Conservation (phyloP, 2,329 filamentous ascomycete species). For the Colletotrichum tanaceti region DNA sequence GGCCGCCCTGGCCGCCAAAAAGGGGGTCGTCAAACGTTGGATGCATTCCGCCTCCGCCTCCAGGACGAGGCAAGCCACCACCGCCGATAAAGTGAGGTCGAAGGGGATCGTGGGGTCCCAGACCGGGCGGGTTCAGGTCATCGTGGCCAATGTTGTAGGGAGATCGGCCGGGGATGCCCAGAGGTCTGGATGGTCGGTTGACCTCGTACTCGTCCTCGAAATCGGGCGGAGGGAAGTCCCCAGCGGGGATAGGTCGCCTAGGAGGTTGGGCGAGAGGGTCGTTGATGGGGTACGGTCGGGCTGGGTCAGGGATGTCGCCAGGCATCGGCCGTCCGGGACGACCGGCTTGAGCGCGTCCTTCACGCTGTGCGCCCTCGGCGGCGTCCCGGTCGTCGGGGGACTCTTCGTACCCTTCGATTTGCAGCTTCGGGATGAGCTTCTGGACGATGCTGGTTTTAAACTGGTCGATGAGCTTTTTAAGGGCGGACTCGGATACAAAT, state of each 20-base stretch:
- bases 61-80: constrained; percentile 67
- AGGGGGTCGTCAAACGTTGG: constrained; percentile 94
- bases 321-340: constrained; percentile 50
- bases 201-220: constrained; percentile 96
- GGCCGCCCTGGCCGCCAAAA: constrained; percentile 70
- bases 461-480: constrained; percentile 76
- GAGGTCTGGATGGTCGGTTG: constrained; percentile 70
- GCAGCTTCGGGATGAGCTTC: constrained; percentile 80
- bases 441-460: constrained; percentile 86
- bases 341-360: constrained; percentile 55
- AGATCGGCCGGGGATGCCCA: constrained; percentile 57
- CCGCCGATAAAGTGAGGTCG: constrained; percentile 73
- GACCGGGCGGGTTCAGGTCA: constrained; percentile 86
- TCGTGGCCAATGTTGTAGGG: constrained; percentile 82
- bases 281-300: constrained; percentile 73
- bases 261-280: constrained; percentile 73
- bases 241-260: constrained; percentile 70
- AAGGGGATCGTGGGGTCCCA: constrained; percentile 88
- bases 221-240: constrained; percentile 84
- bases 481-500: constrained; percentile 78
- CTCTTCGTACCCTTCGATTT: constrained; percentile 84
- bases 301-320: constrained; percentile 63
- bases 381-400: constrained; percentile 55
- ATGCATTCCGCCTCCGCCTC: constrained; percentile 86
- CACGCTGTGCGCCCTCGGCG: constrained; percentile 54